Base-by-base conservation (phyloP, 1,139 yeast genomes). In the Diutina catenulata region DNA sequence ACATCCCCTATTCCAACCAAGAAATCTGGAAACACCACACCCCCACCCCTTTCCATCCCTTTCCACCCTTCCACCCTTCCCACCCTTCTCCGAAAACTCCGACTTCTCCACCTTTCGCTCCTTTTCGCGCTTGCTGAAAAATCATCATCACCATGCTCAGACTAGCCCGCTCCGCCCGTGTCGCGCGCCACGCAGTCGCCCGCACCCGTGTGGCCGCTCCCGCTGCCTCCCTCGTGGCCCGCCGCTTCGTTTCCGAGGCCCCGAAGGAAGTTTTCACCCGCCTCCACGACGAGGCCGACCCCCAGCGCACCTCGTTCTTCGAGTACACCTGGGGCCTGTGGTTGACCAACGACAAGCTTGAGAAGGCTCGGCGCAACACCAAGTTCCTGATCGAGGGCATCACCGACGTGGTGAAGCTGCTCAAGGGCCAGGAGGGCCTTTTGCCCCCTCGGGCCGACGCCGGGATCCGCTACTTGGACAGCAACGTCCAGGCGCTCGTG, bases 291-390 rank as follows among this genome's bases (percentile, higher is more conserved):
- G 70, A 74, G 41, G 59, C 67, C 38, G 87, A 80, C 49, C 87
- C 88, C 14, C 68, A 76, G 43, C 71, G 94, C 55, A 74, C 72
- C 43, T 70, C 76, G 38, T 84, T 88, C 50, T 88, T 84, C 65
- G 76, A 80, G 52, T 91, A 87, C 56, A 68, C 91, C 3, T 88
- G 97, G 95, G 98, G 98, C 37, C 71, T 94, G 3, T 91, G 97
- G 97, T 62, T 88, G 51, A 74, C 69, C 43, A 75, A 88, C 52
- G 95, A 88, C 53, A 71, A 69, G 43, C 60, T 60, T 31, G 91
- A 88, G 55, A 79, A 83, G 51, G 73, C 70, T 9, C 76, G 74
- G 48, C 75, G 97, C 57, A 75, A 72, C 42, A 88, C 96, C n/a
- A 70, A 68, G 44, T 91, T 91, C 57, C 80, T 93, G 5, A 68